These are phyloP conservation scores for Blepharisma undulans DNA, from an alignment of 169 alveolate species.

Conservation along the genomic window DNA sequence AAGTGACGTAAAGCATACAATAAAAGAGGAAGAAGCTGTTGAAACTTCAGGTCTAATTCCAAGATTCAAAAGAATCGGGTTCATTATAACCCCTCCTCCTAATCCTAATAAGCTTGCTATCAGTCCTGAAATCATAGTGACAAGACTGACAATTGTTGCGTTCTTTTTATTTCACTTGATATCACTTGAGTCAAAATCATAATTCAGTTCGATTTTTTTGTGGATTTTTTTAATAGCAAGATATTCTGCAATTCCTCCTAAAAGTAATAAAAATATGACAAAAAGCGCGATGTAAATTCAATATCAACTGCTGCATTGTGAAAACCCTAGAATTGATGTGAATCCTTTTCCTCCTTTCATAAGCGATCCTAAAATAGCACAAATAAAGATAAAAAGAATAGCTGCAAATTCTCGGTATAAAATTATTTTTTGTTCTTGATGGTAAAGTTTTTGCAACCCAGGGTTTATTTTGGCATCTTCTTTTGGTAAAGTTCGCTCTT, in stretches of 20 bases:
- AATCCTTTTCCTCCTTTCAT: constrained; percentile 63
- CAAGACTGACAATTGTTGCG: constrained; percentile 26
- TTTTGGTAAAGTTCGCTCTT: background rate
- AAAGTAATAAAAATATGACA: background rate
- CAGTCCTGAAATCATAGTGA: constrained; percentile 65
- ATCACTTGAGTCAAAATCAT: constrained; percentile 21
- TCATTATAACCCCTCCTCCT: constrained; percentile 79
- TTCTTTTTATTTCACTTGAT: constrained; percentile 39
- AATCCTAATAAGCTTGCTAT: constrained; percentile 75
- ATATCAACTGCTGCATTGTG: constrained; percentile 57
- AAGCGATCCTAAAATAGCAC: constrained; percentile 42
- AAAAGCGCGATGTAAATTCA: constrained; percentile 34
- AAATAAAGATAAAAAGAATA: background rate
- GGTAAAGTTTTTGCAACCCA: background rate
- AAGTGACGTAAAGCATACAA: constrained; percentile 70
- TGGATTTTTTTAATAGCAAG: background rate
- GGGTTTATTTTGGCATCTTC: background rate
- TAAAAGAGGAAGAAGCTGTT: constrained; percentile 73
- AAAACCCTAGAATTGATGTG: constrained; percentile 60
- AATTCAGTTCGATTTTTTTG: background rate
- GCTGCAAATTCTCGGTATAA: background rate
- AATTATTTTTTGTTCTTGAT: background rate
- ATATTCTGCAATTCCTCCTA: background rate
- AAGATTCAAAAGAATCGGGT: constrained; percentile 65
- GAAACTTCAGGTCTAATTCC: constrained; percentile 80